These are phyloP conservation scores for Penicillium dipodomyicola DNA, from an alignment of 495 filamentous ascomycete species.

Conservation along the genomic window DNA sequence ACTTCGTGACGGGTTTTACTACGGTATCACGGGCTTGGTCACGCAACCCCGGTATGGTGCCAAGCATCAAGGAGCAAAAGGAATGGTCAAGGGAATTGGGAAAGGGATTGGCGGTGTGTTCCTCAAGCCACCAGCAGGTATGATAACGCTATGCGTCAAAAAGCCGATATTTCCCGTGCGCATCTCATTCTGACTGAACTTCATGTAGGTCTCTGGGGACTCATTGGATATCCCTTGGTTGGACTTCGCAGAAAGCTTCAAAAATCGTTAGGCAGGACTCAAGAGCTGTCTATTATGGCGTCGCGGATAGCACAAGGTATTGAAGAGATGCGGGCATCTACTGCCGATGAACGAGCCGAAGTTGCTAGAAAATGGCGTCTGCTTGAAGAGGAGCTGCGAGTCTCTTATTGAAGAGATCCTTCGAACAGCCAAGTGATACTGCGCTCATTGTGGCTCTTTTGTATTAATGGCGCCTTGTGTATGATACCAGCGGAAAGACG, in stretches of 20 bases:
- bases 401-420: not conserved
- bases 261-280: slow-evolving; percentile 37
- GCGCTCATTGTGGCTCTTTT: not conserved
- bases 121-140: slow-evolving; percentile 70
- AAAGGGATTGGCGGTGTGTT: slow-evolving; percentile 73
- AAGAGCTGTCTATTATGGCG: slow-evolving; percentile 17
- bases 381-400: slow-evolving; percentile 14
- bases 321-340: slow-evolving; percentile 27
- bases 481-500: not conserved
- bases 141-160: slow-evolving; percentile 14
- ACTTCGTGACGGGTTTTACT: slow-evolving; percentile 64
- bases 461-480: not conserved
- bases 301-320: slow-evolving; percentile 28
- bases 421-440: not conserved
- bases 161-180: not conserved
- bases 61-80: slow-evolving; percentile 63
- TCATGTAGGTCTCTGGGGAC: slow-evolving; percentile 52
- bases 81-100: slow-evolving; percentile 70
- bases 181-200: not conserved
- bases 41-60: slow-evolving; percentile 69
- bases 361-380: slow-evolving; percentile 22
- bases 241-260: slow-evolving; percentile 71
- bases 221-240: slow-evolving; percentile 70
- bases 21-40: slow-evolving; percentile 71
- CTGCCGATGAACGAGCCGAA: slow-evolving; percentile 18